phyloP scores from a whole-genome alignment of 805 yeast genomes.

The Nakazawaea sp. region DNA sequence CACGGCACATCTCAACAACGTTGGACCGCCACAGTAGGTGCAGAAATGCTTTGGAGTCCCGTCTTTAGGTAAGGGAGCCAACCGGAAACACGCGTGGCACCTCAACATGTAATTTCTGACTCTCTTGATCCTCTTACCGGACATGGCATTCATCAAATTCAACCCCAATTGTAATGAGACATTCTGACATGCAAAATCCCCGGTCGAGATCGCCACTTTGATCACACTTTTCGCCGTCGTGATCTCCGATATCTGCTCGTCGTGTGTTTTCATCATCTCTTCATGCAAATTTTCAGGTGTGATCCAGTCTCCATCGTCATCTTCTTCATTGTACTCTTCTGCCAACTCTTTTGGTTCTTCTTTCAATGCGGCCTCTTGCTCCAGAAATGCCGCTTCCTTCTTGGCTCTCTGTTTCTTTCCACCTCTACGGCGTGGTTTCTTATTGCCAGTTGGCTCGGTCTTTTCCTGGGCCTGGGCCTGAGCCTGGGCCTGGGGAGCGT shows the following conservation, averaged over 20 bases:
- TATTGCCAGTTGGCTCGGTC: conserved; percentile 16
- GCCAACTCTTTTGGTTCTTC: conserved; percentile 12
- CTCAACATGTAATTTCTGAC: conserved; percentile 90
- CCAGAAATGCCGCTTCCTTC: conserved; percentile 33
- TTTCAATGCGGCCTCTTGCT: conserved; percentile 13
- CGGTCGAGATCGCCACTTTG: conserved; percentile 82
- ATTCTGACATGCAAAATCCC: conserved; percentile 97
- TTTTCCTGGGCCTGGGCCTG: conserved; percentile 4
- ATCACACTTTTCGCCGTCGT: conserved; percentile 30
- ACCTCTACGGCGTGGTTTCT: conserved; percentile 52
- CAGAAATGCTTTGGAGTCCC: conserved; percentile 85
- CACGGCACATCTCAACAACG: conserved; percentile 85
- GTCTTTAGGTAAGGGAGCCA: conserved; percentile 70
- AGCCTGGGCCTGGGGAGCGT: neutral
- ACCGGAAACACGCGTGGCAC: conserved; percentile 93
- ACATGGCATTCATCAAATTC: conserved; percentile 73
- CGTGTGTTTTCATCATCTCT: conserved; percentile 60
- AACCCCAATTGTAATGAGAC: conserved; percentile 88
- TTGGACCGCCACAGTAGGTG: conserved; percentile 91
- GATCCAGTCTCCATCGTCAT: conserved; percentile 88
- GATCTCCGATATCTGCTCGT: conserved; percentile 44
- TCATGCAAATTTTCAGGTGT: conserved; percentile 79
- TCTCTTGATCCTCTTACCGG: conserved; percentile 79
- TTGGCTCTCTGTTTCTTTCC: conserved; percentile 60
- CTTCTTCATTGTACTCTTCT: conserved; percentile 65